Evolutionary conservation across 352 stramenopile species (phyloP).

Genomic region (Phytophthora uliginosa): DNA sequence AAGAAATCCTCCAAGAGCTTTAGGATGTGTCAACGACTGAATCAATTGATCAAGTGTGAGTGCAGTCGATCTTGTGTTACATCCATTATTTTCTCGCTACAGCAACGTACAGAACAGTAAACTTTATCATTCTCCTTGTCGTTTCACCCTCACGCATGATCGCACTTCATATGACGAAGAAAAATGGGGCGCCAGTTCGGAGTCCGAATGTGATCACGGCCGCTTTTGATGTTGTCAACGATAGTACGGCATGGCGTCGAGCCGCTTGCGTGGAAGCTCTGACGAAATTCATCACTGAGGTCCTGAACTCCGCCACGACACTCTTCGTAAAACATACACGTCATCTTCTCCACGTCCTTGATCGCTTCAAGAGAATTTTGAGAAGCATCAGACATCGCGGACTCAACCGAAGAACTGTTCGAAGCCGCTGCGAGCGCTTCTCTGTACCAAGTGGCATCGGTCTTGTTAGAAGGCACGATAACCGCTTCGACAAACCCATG

Average conservation of each 20-base stretch:
- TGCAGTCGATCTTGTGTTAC: conserved; percentile 33
- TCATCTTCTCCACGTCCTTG: conserved; percentile 90
- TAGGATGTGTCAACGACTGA: conserved; percentile 40
- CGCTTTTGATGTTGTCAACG: conserved; percentile 65
- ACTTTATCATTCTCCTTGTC: neutral
- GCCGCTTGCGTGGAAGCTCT: conserved; percentile 68
- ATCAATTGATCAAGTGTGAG: conserved; percentile 35
- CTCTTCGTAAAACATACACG: conserved; percentile 89
- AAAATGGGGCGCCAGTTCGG: conserved; percentile 81
- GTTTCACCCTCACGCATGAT: conserved; percentile 20
- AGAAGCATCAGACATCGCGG: conserved; percentile 24
- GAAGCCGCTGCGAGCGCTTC: conserved; percentile 61
- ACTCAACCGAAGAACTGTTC: conserved; percentile 45
- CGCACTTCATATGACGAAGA: conserved; percentile 71
- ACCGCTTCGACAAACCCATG: conserved; percentile 71
- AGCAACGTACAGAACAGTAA: conserved; percentile 25
- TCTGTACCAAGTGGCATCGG: conserved; percentile 53
- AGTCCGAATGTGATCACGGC: conserved; percentile 71
- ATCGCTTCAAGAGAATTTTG: conserved; percentile 52
- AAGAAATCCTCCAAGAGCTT: conserved; percentile 78
- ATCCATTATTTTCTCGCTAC: conserved; percentile 34
- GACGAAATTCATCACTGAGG: conserved; percentile 70
- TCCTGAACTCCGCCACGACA: conserved; percentile 79
- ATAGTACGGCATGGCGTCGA: conserved; percentile 75
- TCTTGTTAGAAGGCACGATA: conserved; percentile 59